Evolutionary conservation across 768 basidiomycete genomes (phyloP), one percentile per base, ranked within the genome.

Genomic region (Psilocybe cyanescens): DNA sequence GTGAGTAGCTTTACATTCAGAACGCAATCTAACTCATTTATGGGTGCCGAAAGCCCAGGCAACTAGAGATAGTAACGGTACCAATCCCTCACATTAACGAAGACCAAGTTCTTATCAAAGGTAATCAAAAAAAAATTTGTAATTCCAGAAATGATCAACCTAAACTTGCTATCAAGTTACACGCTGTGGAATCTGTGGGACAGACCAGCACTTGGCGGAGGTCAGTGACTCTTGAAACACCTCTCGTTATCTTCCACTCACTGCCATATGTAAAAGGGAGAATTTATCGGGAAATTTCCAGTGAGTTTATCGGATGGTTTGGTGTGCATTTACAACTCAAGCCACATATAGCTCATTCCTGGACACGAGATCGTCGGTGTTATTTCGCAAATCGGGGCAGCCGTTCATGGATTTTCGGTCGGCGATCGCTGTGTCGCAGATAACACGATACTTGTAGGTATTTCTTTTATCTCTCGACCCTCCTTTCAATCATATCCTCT

Each of bases 401-500:
- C 90, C 59, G 94, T 95, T 49, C 83, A 84, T 65, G 91, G 83
- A 5, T 93, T 95, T 66, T 75, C 80, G 2, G 74, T 86, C n/a
- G 94, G 94, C 24, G 94, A 95, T 69, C 87, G 92, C 55, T 88
- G 88, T 68, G 94, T 92, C 37, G 91, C 91, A 28, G 94, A 96
- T 73, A 89, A 90, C 45, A 69, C 71, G 30, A 73, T 76, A 39
- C 86, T 87, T 57, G 91, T 89, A 37, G 24, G 44, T n/a, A 63
- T 68, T 6, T 47, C 31, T 45, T 79, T 79, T 31, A 45, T 59
- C 30, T 16, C 52, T 51, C 8, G 12, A 39, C 35, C 45, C 6
- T 28, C 30, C 41, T 12, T 35, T 30, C 65, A 39, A 65, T 70
- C 14, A 41, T 41, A 28, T 16, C 11, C 47, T 50, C 44, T 45